Conservation (phyloP, 2,329 filamentous ascomycete genomes). For the Ophiobolus disseminans region DNA sequence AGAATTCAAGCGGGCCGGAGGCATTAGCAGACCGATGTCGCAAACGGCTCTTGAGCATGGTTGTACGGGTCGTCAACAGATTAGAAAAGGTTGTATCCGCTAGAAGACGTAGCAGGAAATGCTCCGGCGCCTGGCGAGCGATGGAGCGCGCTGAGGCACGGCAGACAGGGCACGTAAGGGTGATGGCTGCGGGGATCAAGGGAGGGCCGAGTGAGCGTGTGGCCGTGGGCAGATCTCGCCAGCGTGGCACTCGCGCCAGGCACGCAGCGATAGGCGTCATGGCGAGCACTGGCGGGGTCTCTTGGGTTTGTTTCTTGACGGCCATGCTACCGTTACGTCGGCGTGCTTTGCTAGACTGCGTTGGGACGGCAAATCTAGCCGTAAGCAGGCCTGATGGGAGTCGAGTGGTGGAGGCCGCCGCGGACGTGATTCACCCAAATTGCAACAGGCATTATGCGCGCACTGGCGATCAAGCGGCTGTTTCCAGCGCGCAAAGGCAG, state of each 20-base stretch:
- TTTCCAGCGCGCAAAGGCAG: background rate
- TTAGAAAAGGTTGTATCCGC: slow-evolving; percentile 50
- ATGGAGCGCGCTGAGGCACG: slow-evolving; percentile 35
- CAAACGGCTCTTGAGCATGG: slow-evolving; percentile 48
- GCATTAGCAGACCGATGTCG: slow-evolving; percentile 48
- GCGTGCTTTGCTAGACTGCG: slow-evolving; percentile 28
- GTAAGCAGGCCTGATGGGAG: slow-evolving; percentile 20
- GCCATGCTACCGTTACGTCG: slow-evolving; percentile 45
- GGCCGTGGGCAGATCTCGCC: slow-evolving; percentile 14
- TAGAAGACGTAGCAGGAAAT: slow-evolving; percentile 43
- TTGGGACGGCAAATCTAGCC: slow-evolving; percentile 18
- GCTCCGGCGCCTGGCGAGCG: slow-evolving; percentile 35
- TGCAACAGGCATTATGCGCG: slow-evolving; percentile 21
- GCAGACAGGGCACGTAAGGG: slow-evolving; percentile 40
- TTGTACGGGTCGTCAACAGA: slow-evolving; percentile 47
- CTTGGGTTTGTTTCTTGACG: slow-evolving; percentile 32
- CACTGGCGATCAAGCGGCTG: slow-evolving; percentile 11
- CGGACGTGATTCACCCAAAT: slow-evolving; percentile 35
- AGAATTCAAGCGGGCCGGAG: slow-evolving; percentile 43
- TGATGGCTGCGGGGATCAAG: slow-evolving; percentile 28
- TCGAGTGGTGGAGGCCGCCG: slow-evolving; percentile 22
- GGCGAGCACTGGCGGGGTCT: slow-evolving; percentile 38
- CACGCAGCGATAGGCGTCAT: slow-evolving; percentile 30
- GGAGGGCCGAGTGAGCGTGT: slow-evolving; percentile 15
- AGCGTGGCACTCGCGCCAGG: slow-evolving; percentile 31